These are phyloP conservation scores for Candida stauntonica DNA, from an alignment of 805 yeast genomes.

Conservation along the genomic window DNA sequence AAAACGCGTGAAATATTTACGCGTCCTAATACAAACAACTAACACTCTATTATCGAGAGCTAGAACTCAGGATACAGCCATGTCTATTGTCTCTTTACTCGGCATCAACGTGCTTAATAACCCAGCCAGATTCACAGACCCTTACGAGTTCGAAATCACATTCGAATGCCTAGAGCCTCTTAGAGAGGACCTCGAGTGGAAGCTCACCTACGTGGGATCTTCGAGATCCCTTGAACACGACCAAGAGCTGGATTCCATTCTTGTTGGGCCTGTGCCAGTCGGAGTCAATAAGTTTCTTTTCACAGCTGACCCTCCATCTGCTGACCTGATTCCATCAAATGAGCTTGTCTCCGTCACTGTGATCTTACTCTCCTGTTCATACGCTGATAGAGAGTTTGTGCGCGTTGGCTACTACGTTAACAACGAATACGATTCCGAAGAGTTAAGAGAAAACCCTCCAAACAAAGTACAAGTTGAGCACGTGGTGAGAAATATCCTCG, in stretches of 20 bases:
- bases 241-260: slow-evolving; percentile 89
- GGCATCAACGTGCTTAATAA: slow-evolving; percentile 91
- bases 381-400: slow-evolving; percentile 90
- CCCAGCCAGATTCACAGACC: slow-evolving; percentile 90
- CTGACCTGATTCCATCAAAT: slow-evolving; percentile 92
- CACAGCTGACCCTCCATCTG: slow-evolving; percentile 94
- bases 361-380: slow-evolving; percentile 85
- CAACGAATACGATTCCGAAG: slow-evolving; percentile 93
- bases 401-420: slow-evolving; percentile 97
- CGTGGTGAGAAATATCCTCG: slow-evolving; percentile 89
- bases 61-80: too few species aligned
- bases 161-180: slow-evolving; percentile 94
- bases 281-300: slow-evolving; percentile 92
- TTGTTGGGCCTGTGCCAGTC: slow-evolving; percentile 99
- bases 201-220: slow-evolving; percentile 93
- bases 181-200: slow-evolving; percentile 89
- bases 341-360: slow-evolving; percentile 96
- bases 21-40: not conserved
- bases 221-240: slow-evolving; percentile 93
- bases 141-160: slow-evolving; percentile 95
- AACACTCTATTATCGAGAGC: too few species aligned
- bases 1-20: not conserved
- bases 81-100: slow-evolving; percentile 91
- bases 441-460: slow-evolving; percentile 90
- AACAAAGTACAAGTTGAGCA: slow-evolving; percentile 89